Conservation (phyloP, 345 rosid genomes). For the Alliaria petiolata region DNA sequence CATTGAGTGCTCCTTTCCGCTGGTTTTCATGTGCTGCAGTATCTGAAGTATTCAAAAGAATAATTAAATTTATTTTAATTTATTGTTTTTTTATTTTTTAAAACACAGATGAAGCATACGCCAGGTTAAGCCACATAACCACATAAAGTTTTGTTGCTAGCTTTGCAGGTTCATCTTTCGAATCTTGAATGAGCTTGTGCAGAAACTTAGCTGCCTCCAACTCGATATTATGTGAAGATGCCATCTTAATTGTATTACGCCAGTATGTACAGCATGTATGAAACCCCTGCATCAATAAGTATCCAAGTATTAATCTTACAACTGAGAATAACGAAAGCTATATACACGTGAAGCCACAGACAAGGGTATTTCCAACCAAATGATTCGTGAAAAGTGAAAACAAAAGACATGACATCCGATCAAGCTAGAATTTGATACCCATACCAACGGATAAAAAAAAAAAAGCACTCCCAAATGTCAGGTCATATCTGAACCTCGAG, state of each 20-base stretch:
- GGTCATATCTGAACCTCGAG: no score
- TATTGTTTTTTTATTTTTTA: no score
- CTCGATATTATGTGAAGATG: constrained; percentile 83
- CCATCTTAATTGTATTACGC: constrained; percentile 34
- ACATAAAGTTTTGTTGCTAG: constrained; percentile 93
- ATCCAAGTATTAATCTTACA: no score
- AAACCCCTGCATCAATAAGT: constrained; percentile 24
- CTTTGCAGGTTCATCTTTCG: constrained; percentile 92
- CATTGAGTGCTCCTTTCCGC: constrained; percentile 99
- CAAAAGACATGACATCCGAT: not conserved
- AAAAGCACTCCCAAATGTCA: no score
- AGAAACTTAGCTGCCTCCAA: constrained; percentile 98
- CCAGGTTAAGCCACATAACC: constrained; percentile 40
- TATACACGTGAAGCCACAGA: not conserved
- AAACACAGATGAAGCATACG: not conserved
- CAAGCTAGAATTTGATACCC: no score
- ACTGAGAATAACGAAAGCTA: not conserved
- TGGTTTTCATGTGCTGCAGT: constrained; percentile 93
- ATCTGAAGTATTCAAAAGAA: constrained; percentile 47
- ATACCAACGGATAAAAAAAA: no score
- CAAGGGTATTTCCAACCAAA: not conserved
- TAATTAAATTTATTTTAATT: no score
- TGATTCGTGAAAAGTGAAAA: not conserved
- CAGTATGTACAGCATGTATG: constrained; percentile 12
- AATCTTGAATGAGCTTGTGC: constrained; percentile 96